phyloP scores from a whole-genome alignment of 1,139 yeast species.

The Zhuliangozyma blackwelliae region DNA sequence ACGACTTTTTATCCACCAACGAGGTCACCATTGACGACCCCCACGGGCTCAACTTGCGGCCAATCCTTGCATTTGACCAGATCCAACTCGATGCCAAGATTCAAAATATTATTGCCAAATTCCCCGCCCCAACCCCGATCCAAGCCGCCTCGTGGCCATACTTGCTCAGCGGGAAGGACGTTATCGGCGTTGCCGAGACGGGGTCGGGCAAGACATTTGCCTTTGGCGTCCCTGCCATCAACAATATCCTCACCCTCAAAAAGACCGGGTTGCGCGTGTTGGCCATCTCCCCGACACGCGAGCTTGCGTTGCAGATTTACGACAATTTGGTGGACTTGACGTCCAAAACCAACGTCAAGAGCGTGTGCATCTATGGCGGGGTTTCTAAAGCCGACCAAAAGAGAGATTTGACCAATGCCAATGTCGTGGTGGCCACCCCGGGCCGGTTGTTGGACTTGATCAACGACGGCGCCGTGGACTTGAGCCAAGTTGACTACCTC shows the following conservation, averaged over 20 bases:
- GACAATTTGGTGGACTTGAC: conserved; percentile 76
- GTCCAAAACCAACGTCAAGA: conserved; percentile 54
- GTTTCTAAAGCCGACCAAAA: conserved; percentile 94
- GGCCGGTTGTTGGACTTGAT: conserved; percentile 91
- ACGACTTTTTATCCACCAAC: conserved; percentile 60
- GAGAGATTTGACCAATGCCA: conserved; percentile 51
- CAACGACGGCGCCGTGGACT: conserved; percentile 79
- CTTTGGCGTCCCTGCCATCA: conserved; percentile 95
- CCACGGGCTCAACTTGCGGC: conserved; percentile 47
- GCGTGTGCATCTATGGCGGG: conserved; percentile 95
- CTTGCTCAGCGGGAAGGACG: conserved; percentile 74
- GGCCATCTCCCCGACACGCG: conserved; percentile 95
- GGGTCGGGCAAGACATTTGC: conserved; percentile 98
- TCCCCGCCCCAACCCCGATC: conserved; percentile 91
- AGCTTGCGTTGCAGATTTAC: conserved; percentile 88
- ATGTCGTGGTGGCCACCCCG: conserved; percentile 93
- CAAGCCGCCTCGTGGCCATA: conserved; percentile 98
- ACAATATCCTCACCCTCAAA: conserved; percentile 49
- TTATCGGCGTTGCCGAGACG: conserved; percentile 96
- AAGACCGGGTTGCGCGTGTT: conserved; percentile 65
- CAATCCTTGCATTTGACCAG: conserved; percentile 67
- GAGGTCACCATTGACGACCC: conserved; percentile 83
- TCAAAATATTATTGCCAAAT: conserved; percentile 55
- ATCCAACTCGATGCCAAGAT: conserved; percentile 55
- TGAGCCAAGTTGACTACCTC: conserved; percentile 66